Evolutionary conservation across 1,284 basidiomycete genomes (phyloP).

Genomic region (Pyrrhoderma noxium): DNA sequence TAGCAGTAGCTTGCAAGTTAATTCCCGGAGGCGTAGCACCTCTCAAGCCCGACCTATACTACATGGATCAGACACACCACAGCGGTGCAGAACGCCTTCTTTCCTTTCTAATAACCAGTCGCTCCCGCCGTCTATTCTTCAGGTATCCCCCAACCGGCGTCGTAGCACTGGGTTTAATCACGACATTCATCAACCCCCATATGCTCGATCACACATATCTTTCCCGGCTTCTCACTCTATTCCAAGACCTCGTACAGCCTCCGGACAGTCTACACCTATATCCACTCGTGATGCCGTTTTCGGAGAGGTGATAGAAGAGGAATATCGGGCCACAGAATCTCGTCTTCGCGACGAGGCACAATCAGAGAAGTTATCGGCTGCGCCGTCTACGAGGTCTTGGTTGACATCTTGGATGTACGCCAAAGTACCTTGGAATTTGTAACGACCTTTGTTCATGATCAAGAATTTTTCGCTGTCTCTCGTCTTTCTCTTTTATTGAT

Average conservation of each 20-base stretch:
- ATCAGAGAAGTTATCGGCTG: constrained; percentile 25
- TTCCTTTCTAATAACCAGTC: constrained; percentile 31
- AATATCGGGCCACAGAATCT: constrained; percentile 46
- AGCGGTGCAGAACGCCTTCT: constrained; percentile 33
- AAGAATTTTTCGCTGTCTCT: too few species aligned
- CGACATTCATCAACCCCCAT: neutral
- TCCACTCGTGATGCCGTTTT: constrained; percentile 54
- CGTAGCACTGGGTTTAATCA: constrained; percentile 4
- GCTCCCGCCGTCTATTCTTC: constrained; percentile 2
- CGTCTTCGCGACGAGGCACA: constrained; percentile 49
- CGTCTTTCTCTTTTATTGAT: too few species aligned
- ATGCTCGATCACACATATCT: neutral
- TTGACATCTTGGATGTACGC: constrained; percentile 19
- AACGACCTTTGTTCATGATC: too few species aligned
- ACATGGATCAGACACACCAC: constrained; percentile 21
- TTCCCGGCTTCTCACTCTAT: neutral
- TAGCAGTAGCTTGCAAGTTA: constrained; percentile 21
- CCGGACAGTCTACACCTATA: constrained; percentile 22
- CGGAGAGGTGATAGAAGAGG: constrained; percentile 60
- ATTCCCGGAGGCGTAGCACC: constrained; percentile 1
- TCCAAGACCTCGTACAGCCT: constrained; percentile 7
- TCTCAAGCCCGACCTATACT: constrained; percentile 6
- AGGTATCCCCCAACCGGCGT: neutral
- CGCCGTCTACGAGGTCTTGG: constrained; percentile 14
- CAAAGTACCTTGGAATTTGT: constrained; percentile 8